These are phyloP conservation scores for Vaucheria bursata DNA, from an alignment of 352 stramenopile genomes.

Conservation along the genomic window DNA sequence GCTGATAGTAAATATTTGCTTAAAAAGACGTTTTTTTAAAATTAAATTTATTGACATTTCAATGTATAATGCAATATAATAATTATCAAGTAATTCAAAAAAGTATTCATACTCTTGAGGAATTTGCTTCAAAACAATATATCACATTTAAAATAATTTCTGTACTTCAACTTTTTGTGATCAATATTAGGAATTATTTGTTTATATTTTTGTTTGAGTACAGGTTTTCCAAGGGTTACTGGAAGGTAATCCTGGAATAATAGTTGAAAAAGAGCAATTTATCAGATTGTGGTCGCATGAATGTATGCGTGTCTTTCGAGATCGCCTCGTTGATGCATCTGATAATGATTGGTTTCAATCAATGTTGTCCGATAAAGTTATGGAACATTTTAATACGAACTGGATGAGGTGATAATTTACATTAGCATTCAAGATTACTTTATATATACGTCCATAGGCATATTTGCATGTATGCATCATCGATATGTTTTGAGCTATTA, in stretches of 20 bases:
- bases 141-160: neutral
- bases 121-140: neutral
- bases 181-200: no score
- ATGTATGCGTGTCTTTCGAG: conserved; percentile 81
- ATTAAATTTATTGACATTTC: neutral
- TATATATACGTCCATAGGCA: no score
- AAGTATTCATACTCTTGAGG: neutral
- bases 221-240: conserved; percentile 58
- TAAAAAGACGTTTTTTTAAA: neutral
- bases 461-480: no score
- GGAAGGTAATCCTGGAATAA: conserved; percentile 66
- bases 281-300: conserved; percentile 79
- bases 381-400: no score
- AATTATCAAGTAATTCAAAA: neutral
- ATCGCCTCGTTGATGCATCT: conserved; percentile 71
- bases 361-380: no score
- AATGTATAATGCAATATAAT: neutral
- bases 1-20: neutral
- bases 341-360: conserved; percentile 86
- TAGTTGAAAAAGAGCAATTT: conserved; percentile 58
- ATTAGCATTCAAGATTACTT: no score
- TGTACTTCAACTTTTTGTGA: neutral
- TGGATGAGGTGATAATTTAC: no score
- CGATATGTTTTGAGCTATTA: no score
- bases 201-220: no score